phyloP scores from a whole-genome alignment of 257 asterid species.

The Penstemon newberryi region DNA sequence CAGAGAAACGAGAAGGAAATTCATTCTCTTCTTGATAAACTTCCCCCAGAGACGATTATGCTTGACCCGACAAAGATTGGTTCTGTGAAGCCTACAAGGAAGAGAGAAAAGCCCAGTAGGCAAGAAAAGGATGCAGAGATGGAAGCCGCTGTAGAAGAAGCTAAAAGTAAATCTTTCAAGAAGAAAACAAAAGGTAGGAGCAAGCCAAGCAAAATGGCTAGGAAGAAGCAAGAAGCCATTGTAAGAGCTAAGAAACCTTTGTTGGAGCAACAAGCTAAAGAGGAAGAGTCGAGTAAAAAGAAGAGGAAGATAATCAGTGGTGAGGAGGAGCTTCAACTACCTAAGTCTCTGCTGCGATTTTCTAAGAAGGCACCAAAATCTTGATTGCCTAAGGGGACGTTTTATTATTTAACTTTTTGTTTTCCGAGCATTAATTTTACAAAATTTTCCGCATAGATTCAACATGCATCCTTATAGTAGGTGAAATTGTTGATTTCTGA shows the following conservation, averaged over 20 bases:
- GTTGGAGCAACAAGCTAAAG: slow-evolving; percentile 45
- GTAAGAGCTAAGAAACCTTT: slow-evolving; percentile 64
- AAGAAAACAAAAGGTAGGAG: slow-evolving; percentile 93
- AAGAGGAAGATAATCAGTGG: slow-evolving; percentile 51
- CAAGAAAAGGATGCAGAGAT: slow-evolving; percentile 57
- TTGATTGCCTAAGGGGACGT: slow-evolving; percentile 21
- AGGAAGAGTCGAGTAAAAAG: slow-evolving; percentile 36
- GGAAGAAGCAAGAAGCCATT: slow-evolving; percentile 71
- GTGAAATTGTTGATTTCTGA: no score
- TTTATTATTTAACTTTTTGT: no score
- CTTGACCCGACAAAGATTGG: slow-evolving; percentile 92
- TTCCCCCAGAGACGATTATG: slow-evolving; percentile 96
- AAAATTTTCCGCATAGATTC: no score
- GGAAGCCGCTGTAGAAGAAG: slow-evolving; percentile 70
- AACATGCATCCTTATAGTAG: no score
- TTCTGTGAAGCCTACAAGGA: slow-evolving; percentile 55
- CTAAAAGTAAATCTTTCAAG: slow-evolving; percentile 48
- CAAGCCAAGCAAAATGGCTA: slow-evolving; percentile 73
- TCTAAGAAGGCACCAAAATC: slow-evolving; percentile 45
- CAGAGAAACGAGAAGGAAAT: slow-evolving; percentile 91
- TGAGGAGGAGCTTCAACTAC: slow-evolving; percentile 52
- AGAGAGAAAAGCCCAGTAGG: slow-evolving; percentile 50
- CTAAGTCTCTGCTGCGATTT: slow-evolving; percentile 68
- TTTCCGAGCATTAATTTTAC: no score
- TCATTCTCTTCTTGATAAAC: slow-evolving; percentile 78